These are phyloP conservation scores for Nemania abortiva DNA, from an alignment of 2,329 filamentous ascomycete species.

Conservation along the genomic window DNA sequence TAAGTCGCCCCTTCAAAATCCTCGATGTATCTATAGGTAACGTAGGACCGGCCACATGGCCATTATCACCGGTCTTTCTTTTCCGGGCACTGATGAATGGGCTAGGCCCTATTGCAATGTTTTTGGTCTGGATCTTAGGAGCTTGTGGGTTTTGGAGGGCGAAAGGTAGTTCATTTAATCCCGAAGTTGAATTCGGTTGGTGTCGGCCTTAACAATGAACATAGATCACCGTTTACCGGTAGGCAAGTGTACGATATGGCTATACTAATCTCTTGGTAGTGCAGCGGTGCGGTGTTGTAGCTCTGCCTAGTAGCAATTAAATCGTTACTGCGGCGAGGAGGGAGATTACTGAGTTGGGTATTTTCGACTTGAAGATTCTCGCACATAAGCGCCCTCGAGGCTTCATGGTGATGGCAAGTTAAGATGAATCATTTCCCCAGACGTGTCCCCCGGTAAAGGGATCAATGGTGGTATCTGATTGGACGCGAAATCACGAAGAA, in stretches of 20 bases:
- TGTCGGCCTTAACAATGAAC: too few relatives aligned
- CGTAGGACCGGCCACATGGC: not conserved
- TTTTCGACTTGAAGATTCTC: too few relatives aligned
- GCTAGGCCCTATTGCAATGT: not conserved
- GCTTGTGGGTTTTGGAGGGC: too few relatives aligned
- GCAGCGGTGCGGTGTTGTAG: not conserved
- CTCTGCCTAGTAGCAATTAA: not conserved
- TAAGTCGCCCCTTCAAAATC: too few relatives aligned
- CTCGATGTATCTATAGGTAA: not conserved
- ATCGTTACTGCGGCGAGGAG: not conserved
- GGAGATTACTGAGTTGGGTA: too few relatives aligned
- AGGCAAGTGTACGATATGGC: too few relatives aligned
- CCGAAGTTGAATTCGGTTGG: too few relatives aligned
- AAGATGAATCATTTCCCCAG: not conserved
- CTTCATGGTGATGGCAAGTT: too few relatives aligned
- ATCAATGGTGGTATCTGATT: not conserved
- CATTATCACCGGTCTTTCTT: not conserved
- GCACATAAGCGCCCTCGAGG: not conserved
- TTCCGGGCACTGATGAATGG: not conserved
- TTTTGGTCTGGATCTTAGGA: not conserved
- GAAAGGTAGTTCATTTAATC: too few relatives aligned
- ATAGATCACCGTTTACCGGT: too few relatives aligned
- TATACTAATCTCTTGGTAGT: too few relatives aligned
- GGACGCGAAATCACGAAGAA: not conserved
- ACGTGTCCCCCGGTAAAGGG: not conserved